Evolutionary conservation across 73 alveolate genomes (phyloP).

Genomic region (Blepharisma stoltei): DNA sequence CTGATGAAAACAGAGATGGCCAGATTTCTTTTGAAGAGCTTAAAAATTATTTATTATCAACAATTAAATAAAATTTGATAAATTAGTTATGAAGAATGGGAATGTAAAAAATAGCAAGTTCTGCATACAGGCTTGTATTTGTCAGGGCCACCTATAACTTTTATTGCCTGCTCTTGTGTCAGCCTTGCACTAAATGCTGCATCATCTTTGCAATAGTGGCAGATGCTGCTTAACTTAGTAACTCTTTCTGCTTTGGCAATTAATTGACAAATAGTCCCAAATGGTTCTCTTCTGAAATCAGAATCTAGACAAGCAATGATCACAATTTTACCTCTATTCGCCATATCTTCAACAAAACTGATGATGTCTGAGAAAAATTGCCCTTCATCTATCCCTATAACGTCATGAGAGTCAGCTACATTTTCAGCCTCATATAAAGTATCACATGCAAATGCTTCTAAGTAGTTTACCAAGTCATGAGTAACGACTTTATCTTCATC

Average conservation of each 20-base stretch:
- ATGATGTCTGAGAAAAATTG: constrained; percentile 89
- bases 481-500: constrained; percentile 66
- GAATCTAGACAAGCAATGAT: constrained; percentile 92
- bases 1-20: constrained; percentile 19
- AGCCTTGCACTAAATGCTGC: constrained; percentile 84
- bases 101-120: constrained; percentile 61
- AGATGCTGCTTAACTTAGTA: constrained; percentile 79
- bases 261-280: constrained; percentile 67
- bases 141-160: constrained; percentile 94
- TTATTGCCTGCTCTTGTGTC: constrained; percentile 62
- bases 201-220: constrained; percentile 75
- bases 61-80: no score
- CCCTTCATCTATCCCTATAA: constrained; percentile 98
- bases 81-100: no score
- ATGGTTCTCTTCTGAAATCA: constrained; percentile 87
- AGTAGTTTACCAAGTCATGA: constrained; percentile 65
- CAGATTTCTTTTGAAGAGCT: constrained; percentile 11
- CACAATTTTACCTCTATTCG: constrained; percentile 83
- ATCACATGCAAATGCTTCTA: constrained; percentile 55
- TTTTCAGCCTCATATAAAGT: constrained; percentile 59
- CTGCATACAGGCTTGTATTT: constrained; percentile 94
- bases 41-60: neutral
- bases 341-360: constrained; percentile 76
- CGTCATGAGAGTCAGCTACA: constrained; percentile 70
- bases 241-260: constrained; percentile 89